Conservation (phyloP, 345 rosid genomes). For the Schrenkiella parvula region DNA sequence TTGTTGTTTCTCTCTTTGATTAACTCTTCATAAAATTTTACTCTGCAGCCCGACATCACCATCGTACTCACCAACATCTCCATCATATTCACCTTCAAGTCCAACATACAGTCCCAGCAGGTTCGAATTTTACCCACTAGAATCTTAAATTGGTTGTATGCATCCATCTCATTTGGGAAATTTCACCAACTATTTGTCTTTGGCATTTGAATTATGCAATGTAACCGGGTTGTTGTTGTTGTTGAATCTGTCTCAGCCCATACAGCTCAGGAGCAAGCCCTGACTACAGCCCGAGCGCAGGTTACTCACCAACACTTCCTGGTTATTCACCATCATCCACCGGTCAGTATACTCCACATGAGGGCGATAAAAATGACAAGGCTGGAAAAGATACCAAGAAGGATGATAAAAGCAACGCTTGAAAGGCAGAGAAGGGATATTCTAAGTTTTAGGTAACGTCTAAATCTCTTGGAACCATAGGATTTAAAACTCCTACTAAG, state of each 20-base stretch:
- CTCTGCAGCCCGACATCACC: slow-evolving; percentile 81
- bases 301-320: slow-evolving; percentile 77
- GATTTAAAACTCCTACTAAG: background rate
- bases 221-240: background rate
- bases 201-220: background rate
- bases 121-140: slow-evolving; percentile 28
- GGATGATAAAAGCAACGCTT: slow-evolving; percentile 24
- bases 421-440: background rate
- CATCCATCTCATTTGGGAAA: background rate
- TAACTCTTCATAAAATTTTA: background rate
- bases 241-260: slow-evolving; percentile 42
- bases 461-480: slow-evolving; percentile 1
- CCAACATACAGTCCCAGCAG: slow-evolving; percentile 95
- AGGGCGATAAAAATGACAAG: slow-evolving; percentile 50
- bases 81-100: slow-evolving; percentile 86
- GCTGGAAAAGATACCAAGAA: slow-evolving; percentile 33
- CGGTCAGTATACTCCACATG: slow-evolving; percentile 73
- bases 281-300: slow-evolving; percentile 83
- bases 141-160: background rate
- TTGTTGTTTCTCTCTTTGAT: background rate
- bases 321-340: slow-evolving; percentile 83
- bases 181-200: background rate
- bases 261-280: slow-evolving; percentile 69
- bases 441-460: slow-evolving; percentile 14
- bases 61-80: slow-evolving; percentile 92